Conservation (phyloP, 108 stramenopile species). For the Discostella pseudostelligera region DNA sequence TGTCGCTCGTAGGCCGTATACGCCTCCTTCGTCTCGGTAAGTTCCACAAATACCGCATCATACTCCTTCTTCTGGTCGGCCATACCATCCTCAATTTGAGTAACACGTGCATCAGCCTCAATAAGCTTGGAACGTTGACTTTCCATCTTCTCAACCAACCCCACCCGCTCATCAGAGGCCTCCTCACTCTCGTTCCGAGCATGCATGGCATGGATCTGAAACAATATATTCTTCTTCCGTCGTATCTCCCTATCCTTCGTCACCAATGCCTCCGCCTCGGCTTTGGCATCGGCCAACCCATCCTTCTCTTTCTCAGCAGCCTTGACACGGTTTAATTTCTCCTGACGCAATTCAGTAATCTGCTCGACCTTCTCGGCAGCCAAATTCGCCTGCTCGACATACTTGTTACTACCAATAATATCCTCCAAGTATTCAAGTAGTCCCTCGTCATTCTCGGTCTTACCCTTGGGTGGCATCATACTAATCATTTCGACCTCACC, state of each 20-base stretch:
- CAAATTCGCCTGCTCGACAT: conserved; percentile 84
- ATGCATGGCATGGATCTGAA: conserved; percentile 70
- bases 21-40: conserved; percentile 81
- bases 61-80: conserved; percentile 62
- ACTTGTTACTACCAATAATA: conserved; percentile 96
- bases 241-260: conserved; percentile 86
- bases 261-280: conserved; percentile 87
- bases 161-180: conserved; percentile 48
- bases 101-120: conserved; percentile 53
- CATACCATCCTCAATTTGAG: conserved; percentile 66
- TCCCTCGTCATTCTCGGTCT: conserved; percentile 92
- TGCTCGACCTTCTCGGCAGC: conserved; percentile 84
- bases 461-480: conserved; percentile 99
- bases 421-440: conserved; percentile 99
- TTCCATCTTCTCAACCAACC: conserved; percentile 46
- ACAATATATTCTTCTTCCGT: conserved; percentile 85
- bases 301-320: conserved; percentile 95
- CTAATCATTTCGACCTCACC: conserved; percentile 99
- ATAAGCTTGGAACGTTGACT: conserved; percentile 45
- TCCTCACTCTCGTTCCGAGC: conserved; percentile 43
- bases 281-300: conserved; percentile 82
- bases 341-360: conserved; percentile 76
- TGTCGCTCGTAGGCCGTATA: conserved; percentile 85
- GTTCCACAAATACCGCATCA: conserved; percentile 54
- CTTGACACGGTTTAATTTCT: conserved; percentile 95